Base-by-base conservation (phyloP, 2,329 filamentous ascomycete genomes). In the Grosmannia clavigera region DNA sequence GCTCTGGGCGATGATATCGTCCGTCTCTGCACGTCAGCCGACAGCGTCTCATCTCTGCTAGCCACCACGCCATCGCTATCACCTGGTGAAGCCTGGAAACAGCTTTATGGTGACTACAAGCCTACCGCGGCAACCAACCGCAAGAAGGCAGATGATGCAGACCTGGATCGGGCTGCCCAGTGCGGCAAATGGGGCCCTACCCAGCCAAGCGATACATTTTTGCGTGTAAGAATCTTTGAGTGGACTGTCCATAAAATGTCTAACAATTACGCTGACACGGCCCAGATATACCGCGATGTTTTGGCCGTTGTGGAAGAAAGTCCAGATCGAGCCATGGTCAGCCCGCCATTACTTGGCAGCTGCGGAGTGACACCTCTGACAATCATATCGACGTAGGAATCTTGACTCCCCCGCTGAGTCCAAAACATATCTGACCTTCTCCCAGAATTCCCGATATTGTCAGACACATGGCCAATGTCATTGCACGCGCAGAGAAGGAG, bases 401-500 rank as follows among this genome's bases (percentile, higher is more conserved):
- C 54, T 29, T 16, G 31, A n/a, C 6, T 38, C 9, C 14, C 7
- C 16, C 19, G 43, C 16, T 19, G 7, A 19, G 16, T 12, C 57
- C 1, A 6, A 11, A 11, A 3, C n/a, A 5, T 38, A 7, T 12
- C 53, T 38, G 57, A 12, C 51, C 22, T 1, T 12, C 19, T 46
- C 43, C 2, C 50, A 76, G 77, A 1, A 73, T 88, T 27, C 83
- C 85, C 0, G 88, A 92, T 68, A 82, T 91, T 33, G 82, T 82
- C 62, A 78, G 86, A 1, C 87, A 92, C 69, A 87, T 89, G 73
- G 83, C 86, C 1, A 91, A 92, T 65, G 75, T 89, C 25, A 92
- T 92, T 40, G 87, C 80, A 3, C 78, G 84, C 4, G 88, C 88
- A 0, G 78, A 89, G 66, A 80, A 79, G 40, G 88, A 92, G 66